These are phyloP conservation scores for Alloteropsis semialata DNA, from an alignment of 176 grass and related monocot genomes.

Conservation along the genomic window DNA sequence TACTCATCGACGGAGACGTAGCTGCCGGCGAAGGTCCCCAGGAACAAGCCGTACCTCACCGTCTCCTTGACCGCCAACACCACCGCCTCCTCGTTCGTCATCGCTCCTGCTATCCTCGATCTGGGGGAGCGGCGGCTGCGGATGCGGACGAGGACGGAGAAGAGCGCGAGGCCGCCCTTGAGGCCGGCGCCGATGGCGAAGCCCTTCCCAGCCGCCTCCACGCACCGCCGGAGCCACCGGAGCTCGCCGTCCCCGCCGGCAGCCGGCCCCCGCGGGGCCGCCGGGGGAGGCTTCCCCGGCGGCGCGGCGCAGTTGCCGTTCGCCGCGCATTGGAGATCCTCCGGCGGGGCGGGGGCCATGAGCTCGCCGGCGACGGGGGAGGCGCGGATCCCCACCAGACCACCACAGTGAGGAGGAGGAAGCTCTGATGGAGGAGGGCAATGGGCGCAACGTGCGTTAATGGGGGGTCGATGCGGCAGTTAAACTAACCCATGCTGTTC, in stretches of 20 bases:
- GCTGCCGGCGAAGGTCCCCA: constrained; percentile 86
- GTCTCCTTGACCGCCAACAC: constrained; percentile 84
- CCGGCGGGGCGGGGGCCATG: constrained; percentile 30
- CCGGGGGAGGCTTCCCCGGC: neutral
- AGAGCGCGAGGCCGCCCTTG: constrained; percentile 83
- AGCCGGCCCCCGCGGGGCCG: neutral
- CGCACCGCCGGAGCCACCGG: constrained; percentile 69
- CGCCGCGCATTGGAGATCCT: constrained; percentile 28
- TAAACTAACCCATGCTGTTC: neutral
- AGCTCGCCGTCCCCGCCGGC: constrained; percentile 41
- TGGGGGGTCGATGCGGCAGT: neutral
- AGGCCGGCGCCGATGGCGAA: constrained; percentile 87
- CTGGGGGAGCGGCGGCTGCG: constrained; percentile 74
- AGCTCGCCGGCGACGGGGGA: constrained; percentile 18
- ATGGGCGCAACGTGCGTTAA: constrained; percentile 11
- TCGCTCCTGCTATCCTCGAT: constrained; percentile 67
- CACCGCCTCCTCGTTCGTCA: constrained; percentile 79
- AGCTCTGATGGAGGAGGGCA: constrained; percentile 11
- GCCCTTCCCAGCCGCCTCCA: constrained; percentile 76
- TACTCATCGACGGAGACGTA: constrained; percentile 91
- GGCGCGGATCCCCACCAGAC: neutral
- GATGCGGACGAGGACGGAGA: constrained; percentile 85
- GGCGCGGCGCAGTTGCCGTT: neutral
- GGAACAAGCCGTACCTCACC: constrained; percentile 80
- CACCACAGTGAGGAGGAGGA: constrained; percentile 20